Evolutionary conservation across 148 eudicot genomes (phyloP).

Genomic region (Rhododendron ferrugineum): DNA sequence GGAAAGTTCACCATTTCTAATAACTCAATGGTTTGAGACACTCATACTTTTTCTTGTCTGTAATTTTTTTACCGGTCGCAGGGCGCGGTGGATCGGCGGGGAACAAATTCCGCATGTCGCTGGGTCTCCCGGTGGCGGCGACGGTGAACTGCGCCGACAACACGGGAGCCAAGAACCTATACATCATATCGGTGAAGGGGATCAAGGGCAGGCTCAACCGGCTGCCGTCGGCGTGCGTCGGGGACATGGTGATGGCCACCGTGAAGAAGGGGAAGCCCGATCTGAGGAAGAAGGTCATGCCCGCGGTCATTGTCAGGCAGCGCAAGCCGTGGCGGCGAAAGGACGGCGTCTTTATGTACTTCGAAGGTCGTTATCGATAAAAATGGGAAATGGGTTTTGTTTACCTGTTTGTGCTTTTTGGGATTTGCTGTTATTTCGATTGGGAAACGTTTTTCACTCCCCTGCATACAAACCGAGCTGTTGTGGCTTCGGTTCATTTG

Average conservation of each 20-base stretch:
- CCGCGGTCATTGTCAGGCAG: no score
- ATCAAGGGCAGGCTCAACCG: conserved; percentile 62
- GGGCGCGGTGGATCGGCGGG: conserved; percentile 72
- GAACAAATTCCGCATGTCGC: conserved; percentile 43
- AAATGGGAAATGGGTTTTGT: neutral
- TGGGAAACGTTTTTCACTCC: no score
- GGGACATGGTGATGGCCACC: no score
- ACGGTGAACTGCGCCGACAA: no score
- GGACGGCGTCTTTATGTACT: conserved; percentile 40
- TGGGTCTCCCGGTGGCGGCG: no score
- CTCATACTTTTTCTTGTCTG: neutral
- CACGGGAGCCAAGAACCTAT: conserved; percentile 55
- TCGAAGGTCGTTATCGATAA: neutral
- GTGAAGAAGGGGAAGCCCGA: no score
- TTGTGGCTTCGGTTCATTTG: no score
- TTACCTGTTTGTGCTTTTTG: neutral
- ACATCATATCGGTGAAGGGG: conserved; percentile 62
- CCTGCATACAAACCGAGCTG: no score
- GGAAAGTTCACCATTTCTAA: neutral
- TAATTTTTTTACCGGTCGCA: neutral
- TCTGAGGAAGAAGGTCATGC: no score
- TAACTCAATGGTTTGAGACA: neutral
- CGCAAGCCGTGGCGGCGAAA: conserved; percentile 51
- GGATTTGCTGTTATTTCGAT: neutral
- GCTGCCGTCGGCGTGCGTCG: conserved; percentile 61